Percentiles rank a stretch among this genome's conserved stretches.
Conservation (phyloP, 202 grass and related monocot species). For the Hordeum pubiflorum region DNA sequence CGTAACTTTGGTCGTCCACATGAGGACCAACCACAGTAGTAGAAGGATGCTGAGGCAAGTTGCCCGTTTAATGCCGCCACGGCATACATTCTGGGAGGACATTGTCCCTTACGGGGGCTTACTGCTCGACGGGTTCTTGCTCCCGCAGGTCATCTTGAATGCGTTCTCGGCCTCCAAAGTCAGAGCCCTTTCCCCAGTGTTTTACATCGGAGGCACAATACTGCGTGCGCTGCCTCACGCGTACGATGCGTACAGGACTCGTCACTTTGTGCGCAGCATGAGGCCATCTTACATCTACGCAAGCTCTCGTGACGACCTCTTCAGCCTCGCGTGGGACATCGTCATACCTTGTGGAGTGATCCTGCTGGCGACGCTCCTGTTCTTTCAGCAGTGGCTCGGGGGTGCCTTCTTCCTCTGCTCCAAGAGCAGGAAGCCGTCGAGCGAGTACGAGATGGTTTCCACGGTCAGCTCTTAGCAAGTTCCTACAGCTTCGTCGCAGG, state of each 20-base stretch:
- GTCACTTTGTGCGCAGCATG: slow-evolving; percentile 33
- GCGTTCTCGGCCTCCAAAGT: slow-evolving; percentile 58
- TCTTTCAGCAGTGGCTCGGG: slow-evolving; percentile 70
- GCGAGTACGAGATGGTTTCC: slow-evolving; percentile 64
- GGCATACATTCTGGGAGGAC: slow-evolving; percentile 56
- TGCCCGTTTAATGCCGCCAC: background rate
- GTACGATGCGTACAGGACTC: slow-evolving; percentile 66
- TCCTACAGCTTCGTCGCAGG: slow-evolving; percentile 1
- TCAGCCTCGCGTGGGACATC: slow-evolving; percentile 67
- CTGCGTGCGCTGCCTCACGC: slow-evolving; percentile 62
- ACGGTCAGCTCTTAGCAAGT: slow-evolving; percentile 32
- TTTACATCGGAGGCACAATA: slow-evolving; percentile 60
- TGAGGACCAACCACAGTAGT: slow-evolving; percentile 4
- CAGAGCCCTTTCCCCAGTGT: slow-evolving; percentile 48
- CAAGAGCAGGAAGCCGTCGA: slow-evolving; percentile 26
- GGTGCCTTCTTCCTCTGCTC: slow-evolving; percentile 61
- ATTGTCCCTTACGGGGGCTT: slow-evolving; percentile 60
- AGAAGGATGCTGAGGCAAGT: slow-evolving; percentile 14
- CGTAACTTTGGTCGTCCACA: slow-evolving; percentile 40
- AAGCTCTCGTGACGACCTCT: slow-evolving; percentile 54
- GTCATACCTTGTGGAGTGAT: slow-evolving; percentile 61
- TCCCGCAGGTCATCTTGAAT: slow-evolving; percentile 76
- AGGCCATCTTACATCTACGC: slow-evolving; percentile 72
- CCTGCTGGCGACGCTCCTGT: slow-evolving; percentile 45
- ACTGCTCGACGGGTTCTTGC: slow-evolving; percentile 71